A percentile compares a stretch with the other conserved stretches of the same genome.
These are phyloP conservation scores for Phytophthora sp. DNA, from an alignment of 352 stramenopile species.

Conservation along the genomic window DNA sequence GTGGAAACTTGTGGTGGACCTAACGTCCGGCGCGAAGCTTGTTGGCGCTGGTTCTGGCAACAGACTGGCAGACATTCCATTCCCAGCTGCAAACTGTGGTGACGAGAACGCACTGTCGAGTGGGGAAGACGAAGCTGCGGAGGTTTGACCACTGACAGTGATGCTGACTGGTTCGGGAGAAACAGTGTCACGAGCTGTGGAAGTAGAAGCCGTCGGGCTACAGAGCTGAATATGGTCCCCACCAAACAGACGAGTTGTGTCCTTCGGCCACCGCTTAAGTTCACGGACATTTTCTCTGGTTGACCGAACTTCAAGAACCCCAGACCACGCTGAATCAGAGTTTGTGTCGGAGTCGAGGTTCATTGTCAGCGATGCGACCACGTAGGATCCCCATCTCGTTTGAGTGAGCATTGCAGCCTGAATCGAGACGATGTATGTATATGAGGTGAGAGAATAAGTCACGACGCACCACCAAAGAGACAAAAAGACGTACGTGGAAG, in stretches of 20 bases:
- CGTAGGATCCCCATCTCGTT: slow-evolving; percentile 63
- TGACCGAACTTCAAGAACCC: slow-evolving; percentile 62
- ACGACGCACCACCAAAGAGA: neutral
- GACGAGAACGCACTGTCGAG: neutral
- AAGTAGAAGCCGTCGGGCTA: neutral
- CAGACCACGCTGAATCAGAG: slow-evolving; percentile 31
- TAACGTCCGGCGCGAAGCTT: slow-evolving; percentile 17
- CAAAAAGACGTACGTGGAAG: slow-evolving; percentile 51
- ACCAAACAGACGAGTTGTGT: slow-evolving; percentile 48
- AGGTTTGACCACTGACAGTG: no score
- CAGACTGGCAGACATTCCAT: slow-evolving; percentile 2
- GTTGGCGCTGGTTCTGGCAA: neutral
- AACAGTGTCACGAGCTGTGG: neutral
- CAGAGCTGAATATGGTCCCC: slow-evolving; percentile 29
- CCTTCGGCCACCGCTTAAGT: slow-evolving; percentile 46
- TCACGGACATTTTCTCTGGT: slow-evolving; percentile 45
- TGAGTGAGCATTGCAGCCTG: slow-evolving; percentile 70
- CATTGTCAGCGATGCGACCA: slow-evolving; percentile 58
- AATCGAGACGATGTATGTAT: neutral
- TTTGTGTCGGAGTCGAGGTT: slow-evolving; percentile 16
- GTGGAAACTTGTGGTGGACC: slow-evolving; percentile 25
- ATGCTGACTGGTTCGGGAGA: no score
- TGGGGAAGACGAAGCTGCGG: no score
- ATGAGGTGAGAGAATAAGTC: neutral
- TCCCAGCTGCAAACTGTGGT: no score